Conservation (phyloP, 2,329 filamentous ascomycete genomes). For the Paraphaeosphaeria sporulosa region DNA sequence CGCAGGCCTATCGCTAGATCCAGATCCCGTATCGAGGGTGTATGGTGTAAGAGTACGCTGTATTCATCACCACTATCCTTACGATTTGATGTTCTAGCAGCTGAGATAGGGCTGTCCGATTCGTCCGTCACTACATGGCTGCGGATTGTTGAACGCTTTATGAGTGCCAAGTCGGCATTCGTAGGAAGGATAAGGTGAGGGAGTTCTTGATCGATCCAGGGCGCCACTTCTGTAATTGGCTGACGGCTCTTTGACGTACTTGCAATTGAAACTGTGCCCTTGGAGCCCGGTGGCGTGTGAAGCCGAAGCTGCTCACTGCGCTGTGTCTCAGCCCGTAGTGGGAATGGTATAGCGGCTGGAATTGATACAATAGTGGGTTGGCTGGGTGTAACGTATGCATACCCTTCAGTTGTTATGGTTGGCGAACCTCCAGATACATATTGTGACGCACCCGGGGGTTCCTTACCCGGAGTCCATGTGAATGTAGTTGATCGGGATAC, state of each 20-base stretch:
- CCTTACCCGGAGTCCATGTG: background rate
- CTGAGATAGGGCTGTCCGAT: background rate
- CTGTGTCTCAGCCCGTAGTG: background rate
- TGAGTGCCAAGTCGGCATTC: background rate
- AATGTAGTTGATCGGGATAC: slow-evolving; percentile 8
- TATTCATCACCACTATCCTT: slow-evolving; percentile 14
- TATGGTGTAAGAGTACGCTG: background rate
- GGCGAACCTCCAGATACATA: background rate
- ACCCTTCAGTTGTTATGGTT: background rate
- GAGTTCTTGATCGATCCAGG: slow-evolving; percentile 32
- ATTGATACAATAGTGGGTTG: background rate
- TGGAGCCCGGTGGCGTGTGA: background rate
- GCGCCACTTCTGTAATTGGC: slow-evolving; percentile 30
- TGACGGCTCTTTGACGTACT: slow-evolving; percentile 23
- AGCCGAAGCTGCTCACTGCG: background rate
- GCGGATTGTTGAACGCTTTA: background rate
- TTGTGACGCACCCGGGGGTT: background rate
- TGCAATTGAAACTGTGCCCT: slow-evolving; percentile 9
- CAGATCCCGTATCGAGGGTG: background rate
- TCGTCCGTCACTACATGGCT: background rate
- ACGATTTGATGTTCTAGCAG: background rate
- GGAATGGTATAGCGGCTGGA: background rate
- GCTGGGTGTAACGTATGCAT: background rate
- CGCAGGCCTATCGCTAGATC: background rate
- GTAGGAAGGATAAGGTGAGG: slow-evolving; percentile 7